Evolutionary conservation across 495 filamentous ascomycete species (phyloP).

Genomic region (Cercophora newfieldiana): DNA sequence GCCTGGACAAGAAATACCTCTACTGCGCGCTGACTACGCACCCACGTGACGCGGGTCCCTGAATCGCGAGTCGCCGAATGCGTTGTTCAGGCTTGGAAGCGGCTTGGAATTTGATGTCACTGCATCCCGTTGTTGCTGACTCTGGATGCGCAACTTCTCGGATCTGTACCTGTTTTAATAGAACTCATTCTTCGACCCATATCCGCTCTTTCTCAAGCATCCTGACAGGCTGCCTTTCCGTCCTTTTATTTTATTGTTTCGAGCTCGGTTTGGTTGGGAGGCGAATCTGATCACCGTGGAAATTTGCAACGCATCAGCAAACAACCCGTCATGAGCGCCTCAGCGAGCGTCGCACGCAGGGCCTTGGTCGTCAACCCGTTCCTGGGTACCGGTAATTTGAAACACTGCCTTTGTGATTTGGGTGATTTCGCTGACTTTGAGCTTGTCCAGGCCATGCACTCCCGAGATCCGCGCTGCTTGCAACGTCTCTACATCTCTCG

Average conservation of each 20-base stretch:
- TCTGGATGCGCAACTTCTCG: neutral
- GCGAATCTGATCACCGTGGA: conserved; percentile 9
- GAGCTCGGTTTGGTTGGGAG: neutral
- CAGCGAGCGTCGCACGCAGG: conserved; percentile 58
- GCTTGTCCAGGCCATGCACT: conserved; percentile 37
- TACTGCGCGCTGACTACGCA: neutral
- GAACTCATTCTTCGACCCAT: neutral
- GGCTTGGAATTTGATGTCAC: conserved; percentile 26
- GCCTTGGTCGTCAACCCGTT: conserved; percentile 58
- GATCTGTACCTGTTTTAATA: conserved; percentile 9
- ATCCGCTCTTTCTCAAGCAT: conserved; percentile 4
- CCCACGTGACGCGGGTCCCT: neutral
- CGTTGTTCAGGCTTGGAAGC: conserved; percentile 2
- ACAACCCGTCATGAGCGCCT: conserved; percentile 56
- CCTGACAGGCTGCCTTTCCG: neutral
- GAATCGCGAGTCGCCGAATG: neutral
- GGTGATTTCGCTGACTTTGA: neutral
- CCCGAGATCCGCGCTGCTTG: conserved; percentile 40
- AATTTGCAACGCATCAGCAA: neutral
- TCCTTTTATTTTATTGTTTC: neutral
- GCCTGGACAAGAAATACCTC: too few species aligned
- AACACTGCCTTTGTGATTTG: conserved; percentile 14
- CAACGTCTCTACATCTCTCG: conserved; percentile 54
- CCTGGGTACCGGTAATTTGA: conserved; percentile 41
- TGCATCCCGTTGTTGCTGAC: conserved; percentile 3